phyloP scores from a whole-genome alignment of 306 rosid species.

The Prunus armeniaca region DNA sequence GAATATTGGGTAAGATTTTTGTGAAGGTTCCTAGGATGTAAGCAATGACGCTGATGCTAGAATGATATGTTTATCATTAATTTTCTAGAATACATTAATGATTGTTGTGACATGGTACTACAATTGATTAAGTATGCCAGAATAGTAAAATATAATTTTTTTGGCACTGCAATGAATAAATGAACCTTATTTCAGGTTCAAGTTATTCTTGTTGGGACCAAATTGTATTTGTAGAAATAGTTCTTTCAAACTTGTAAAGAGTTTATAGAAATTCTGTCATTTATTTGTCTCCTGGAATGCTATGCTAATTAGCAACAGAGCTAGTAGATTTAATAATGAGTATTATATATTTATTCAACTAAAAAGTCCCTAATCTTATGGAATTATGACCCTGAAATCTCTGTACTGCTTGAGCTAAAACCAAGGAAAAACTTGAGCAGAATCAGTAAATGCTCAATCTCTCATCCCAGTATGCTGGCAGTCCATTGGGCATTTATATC shows the following conservation, averaged over 20 bases:
- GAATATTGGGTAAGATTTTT: conserved; percentile 71
- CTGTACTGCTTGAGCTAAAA: background rate
- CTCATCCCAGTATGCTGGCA: background rate
- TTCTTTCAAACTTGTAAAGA: background rate
- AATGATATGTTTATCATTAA: background rate
- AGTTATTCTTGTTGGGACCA: background rate
- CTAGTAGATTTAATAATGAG: background rate
- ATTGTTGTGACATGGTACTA: background rate
- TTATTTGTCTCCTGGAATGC: background rate
- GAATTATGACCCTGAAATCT: background rate
- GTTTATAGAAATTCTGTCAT: background rate
- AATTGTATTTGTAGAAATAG: background rate
- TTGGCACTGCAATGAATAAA: background rate
- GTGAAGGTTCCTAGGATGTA: conserved; percentile 9
- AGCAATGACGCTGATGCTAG: conserved; percentile 2
- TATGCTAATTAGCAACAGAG: background rate
- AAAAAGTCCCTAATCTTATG: background rate
- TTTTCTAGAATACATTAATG: background rate
- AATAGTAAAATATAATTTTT: background rate
- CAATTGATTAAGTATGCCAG: background rate
- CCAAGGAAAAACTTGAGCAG: background rate
- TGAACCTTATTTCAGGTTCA: background rate
- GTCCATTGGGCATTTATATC: background rate
- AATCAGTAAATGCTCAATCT: background rate
- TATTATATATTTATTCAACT: background rate